Evolutionary conservation across 257 asterid genomes (phyloP).

Genomic region (Coffea eugenioides): DNA sequence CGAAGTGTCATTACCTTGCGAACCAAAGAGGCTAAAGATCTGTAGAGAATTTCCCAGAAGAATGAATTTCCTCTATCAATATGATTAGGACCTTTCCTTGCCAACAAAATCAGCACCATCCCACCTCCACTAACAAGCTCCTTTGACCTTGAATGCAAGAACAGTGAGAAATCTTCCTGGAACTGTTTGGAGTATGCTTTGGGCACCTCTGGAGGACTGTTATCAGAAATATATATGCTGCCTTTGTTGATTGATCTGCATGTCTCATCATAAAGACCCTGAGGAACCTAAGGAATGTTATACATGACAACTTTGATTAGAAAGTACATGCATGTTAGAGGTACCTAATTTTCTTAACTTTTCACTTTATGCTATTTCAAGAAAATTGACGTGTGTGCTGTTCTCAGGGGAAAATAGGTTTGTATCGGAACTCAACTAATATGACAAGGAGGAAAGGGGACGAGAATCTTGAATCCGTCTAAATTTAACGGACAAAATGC

Average conservation of each 20-base stretch:
- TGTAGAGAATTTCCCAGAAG: constrained; percentile 71
- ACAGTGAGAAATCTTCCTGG: constrained; percentile 57
- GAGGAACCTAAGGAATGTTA: constrained; percentile 47
- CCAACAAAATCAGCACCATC: constrained; percentile 73
- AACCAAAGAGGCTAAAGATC: constrained; percentile 51
- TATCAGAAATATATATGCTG: constrained; percentile 64
- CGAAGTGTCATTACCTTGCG: constrained; percentile 35
- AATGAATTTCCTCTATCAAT: constrained; percentile 61
- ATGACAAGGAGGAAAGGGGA: neutral
- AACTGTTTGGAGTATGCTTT: constrained; percentile 60
- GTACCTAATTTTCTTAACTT: neutral
- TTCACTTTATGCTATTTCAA: neutral
- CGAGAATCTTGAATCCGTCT: neutral
- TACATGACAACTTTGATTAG: neutral
- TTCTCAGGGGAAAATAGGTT: neutral
- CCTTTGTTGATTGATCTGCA: constrained; percentile 56
- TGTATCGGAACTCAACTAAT: neutral
- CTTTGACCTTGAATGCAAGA: constrained; percentile 57
- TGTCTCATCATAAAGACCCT: constrained; percentile 50
- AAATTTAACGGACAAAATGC: no score
- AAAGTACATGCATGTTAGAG: neutral
- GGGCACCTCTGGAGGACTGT: constrained; percentile 55
- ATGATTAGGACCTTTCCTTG: constrained; percentile 50
- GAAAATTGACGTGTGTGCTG: no score
- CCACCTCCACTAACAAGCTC: constrained; percentile 70